Base-by-base conservation (phyloP, 179 eudicot species). In the Camellia oleifera region DNA sequence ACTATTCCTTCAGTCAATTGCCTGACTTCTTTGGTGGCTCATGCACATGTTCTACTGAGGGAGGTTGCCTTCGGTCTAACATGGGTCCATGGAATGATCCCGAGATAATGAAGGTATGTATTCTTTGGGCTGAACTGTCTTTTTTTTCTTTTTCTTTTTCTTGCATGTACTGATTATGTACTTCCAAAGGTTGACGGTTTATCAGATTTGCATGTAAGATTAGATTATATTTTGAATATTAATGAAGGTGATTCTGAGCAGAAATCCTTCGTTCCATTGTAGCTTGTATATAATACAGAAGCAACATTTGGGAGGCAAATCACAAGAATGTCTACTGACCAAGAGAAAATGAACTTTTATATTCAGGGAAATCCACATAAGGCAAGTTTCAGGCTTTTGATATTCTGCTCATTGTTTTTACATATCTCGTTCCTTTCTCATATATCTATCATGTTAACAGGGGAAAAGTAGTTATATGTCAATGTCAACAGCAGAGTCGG, bases 71-170 rank as follows among this genome's bases (percentile, higher is more conserved):
- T 81, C 85, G 86, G 72, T 91, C 99, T 81, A 90, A 91, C 75
- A 91, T 84, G 86, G 99, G 99, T 83, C 99, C 99, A 46, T 96
- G 99, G 99, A 92, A 82, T 76, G 90, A 92, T 78, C 93, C 98
- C 67, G 92, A 88, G 81, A 90, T 96, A 81, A 85, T 91, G 81
- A 96, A 96, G 98, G 98, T 89, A 64, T 44, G 9, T 61, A 62
- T 42, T 20, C 20, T 50, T 53, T 6, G 10, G n/a, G 20, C 23
- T 75, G 14, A 60, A 52, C 62, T 4, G 14, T 69, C 11, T 62
- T 46, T 32, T 32, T 32, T 32, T 32, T 32, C 32, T 11, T 14
- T 23, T 68, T 60, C 52, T 11, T 14, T 23, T 56, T 65, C 69
- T 78, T 61, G 76, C 17, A 18, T 45, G 18, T 23, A 12, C 52